Evolutionary conservation across 306 rosid species (phyloP).

Genomic region (Sphenostylis stenocarpa): DNA sequence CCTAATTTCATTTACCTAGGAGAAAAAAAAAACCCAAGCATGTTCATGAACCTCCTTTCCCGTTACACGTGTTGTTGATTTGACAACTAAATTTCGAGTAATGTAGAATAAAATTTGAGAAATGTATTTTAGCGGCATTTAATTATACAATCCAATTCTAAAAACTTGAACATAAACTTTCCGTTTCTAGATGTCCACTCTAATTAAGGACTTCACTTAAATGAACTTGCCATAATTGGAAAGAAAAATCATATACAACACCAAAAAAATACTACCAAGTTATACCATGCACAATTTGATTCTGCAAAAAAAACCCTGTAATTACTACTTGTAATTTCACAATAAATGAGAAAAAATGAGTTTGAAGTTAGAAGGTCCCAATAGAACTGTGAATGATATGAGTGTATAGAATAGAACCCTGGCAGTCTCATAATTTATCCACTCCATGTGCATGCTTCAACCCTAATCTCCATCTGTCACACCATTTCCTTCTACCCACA

Average conservation of each 20-base stretch:
- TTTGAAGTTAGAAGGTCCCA: background rate
- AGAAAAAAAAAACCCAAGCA: background rate
- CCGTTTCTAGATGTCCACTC: background rate
- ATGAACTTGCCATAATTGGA: background rate
- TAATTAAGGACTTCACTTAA: background rate
- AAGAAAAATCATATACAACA: background rate
- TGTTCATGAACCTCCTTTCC: constrained; percentile 1
- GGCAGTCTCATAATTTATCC: constrained; percentile 20
- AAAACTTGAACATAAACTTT: background rate
- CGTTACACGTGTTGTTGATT: background rate
- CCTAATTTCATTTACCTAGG: constrained; percentile 21
- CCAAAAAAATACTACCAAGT: background rate
- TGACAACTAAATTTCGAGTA: background rate
- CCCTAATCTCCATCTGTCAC: constrained; percentile 23
- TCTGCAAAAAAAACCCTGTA: background rate
- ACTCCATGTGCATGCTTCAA: constrained; percentile 40
- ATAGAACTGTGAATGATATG: background rate
- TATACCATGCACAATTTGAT: background rate
- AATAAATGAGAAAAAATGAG: background rate
- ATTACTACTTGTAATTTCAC: background rate
- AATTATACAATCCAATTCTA: background rate
- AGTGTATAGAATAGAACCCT: background rate
- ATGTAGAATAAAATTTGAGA: background rate
- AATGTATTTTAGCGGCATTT: background rate
- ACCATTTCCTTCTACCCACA: constrained; percentile 25